Evolutionary conservation across 768 basidiomycete genomes (phyloP).

Genomic region (Boletus patriciae): DNA sequence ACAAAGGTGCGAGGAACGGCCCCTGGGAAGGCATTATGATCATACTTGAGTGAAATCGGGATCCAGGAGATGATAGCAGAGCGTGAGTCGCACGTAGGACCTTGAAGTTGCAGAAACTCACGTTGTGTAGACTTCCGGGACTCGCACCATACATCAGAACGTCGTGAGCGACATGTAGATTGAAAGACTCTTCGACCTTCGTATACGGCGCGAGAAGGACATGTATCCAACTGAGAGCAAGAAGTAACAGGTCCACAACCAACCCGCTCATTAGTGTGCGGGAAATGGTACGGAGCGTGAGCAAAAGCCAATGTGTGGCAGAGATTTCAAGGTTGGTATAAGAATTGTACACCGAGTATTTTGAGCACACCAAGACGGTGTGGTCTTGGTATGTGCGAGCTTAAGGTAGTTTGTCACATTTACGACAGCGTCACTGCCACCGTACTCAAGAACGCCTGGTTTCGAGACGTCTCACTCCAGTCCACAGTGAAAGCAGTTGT

Average conservation of each 20-base stretch:
- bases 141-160: constrained; percentile 71
- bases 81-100: constrained; percentile 10
- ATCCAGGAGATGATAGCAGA: background rate
- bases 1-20: constrained; percentile 87
- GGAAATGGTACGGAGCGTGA: background rate
- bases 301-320: background rate
- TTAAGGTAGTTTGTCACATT: background rate
- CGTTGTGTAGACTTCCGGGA: constrained; percentile 44
- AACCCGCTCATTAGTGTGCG: constrained; percentile 17
- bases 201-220: constrained; percentile 83
- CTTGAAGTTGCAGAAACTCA: constrained; percentile 34
- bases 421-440: too few species aligned
- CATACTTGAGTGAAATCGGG: constrained; percentile 56
- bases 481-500: constrained; percentile 48
- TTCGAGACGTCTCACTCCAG: background rate
- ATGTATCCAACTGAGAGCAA: constrained; percentile 57
- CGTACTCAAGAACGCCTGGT: too few species aligned
- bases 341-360: background rate
- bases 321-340: background rate
- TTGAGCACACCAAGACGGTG: background rate
- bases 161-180: constrained; percentile 89
- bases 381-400: too few species aligned
- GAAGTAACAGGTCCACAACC: constrained; percentile 50
- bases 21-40: constrained; percentile 86
- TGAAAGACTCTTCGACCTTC: constrained; percentile 98